These are phyloP conservation scores for Colletotrichum paranaense DNA, from an alignment of 2,329 filamentous ascomycete genomes.

Conservation along the genomic window DNA sequence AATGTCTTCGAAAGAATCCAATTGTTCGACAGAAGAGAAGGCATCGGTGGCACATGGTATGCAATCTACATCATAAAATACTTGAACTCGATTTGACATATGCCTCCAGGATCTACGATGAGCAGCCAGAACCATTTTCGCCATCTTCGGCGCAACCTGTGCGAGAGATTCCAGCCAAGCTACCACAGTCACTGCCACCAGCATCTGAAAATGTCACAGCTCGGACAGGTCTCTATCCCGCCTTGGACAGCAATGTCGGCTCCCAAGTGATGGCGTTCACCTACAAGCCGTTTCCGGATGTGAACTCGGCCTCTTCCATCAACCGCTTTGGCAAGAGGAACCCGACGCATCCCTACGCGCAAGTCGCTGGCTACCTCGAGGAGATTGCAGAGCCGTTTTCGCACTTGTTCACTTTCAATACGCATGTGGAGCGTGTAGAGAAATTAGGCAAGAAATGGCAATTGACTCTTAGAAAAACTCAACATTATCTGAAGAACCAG, in stretches of 20 bases:
- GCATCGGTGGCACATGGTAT: conserved; percentile 66
- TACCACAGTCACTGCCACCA: conserved; percentile 52
- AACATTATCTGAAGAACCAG: conserved; percentile 49
- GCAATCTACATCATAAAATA: conserved; percentile 21
- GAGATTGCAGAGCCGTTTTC: conserved; percentile 64
- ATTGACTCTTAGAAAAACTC: conserved; percentile 58
- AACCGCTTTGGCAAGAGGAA: conserved; percentile 58
- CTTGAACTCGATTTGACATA: conserved; percentile 52
- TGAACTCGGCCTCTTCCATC: conserved; percentile 47
- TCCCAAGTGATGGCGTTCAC: conserved; percentile 66
- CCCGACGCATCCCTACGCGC: conserved; percentile 59
- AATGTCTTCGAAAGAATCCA: conserved; percentile 64
- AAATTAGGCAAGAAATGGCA: conserved; percentile 58
- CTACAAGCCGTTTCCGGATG: conserved; percentile 58
- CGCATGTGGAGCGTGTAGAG: conserved; percentile 66
- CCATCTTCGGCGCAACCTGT: conserved; percentile 55
- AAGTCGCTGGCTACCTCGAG: conserved; percentile 55
- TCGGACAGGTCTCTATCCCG: conserved; percentile 49
- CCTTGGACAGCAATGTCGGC: conserved; percentile 69
- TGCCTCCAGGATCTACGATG: conserved; percentile 61
- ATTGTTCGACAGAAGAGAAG: conserved; percentile 68
- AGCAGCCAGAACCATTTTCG: conserved; percentile 48
- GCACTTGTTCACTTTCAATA: conserved; percentile 57
- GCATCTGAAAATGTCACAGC: conserved; percentile 46
- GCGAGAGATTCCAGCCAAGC: conserved; percentile 50